Evolutionary conservation across 768 basidiomycete species (phyloP), one percentile per base, ranked within the genome.

Genomic region (Boletus insuetus): DNA sequence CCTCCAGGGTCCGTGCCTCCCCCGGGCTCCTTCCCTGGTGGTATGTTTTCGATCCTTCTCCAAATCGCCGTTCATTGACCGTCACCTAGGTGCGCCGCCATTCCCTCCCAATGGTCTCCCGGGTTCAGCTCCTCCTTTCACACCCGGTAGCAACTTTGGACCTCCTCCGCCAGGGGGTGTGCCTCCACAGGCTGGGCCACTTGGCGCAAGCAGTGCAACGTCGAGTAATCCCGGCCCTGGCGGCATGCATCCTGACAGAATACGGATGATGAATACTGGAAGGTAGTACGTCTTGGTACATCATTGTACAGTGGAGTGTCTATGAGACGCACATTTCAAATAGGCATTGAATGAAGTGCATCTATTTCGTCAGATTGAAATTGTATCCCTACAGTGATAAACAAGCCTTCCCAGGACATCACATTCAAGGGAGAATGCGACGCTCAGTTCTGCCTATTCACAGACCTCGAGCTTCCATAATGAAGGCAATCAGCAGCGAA

Each of bases 241-340:
- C n/a, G 80, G 79, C n/a, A 91, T 93, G 60, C 91, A 93, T 68
- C 91, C 91, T 11, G 91, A 93, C 71, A 81, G 91, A 55, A 63
- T 89, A 70, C 79, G 89, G 55, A 91, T 93, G 90, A 83, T 93
- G 85, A 79, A 70, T 34, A 43, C 56, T 48, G 62, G 71, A 40
- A 58, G 67, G 43, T 65, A 49, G 63, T 32, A 35, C 2, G n/a
- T 46, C 37, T 44, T 39, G n/a, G 34, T 42, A 26, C 32, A 41
- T 9, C 7, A 3, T 39, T 38, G 38, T 37, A 34, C 29, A 26
- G 46, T 26, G 47, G 37, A 1, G 8, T 47, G 29, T 49, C 19
- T 42, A 46, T 2, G 13, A 35, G 24, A 20, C 26, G 13, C 38
- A 20, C 40, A 14, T 29, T 43, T n/a, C 44, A 20, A 49, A 39